Evolutionary conservation across 2,329 filamentous ascomycete species (phyloP), one percentile per base, ranked within the genome.

Genomic region (Aspergillus eucalypticola): DNA sequence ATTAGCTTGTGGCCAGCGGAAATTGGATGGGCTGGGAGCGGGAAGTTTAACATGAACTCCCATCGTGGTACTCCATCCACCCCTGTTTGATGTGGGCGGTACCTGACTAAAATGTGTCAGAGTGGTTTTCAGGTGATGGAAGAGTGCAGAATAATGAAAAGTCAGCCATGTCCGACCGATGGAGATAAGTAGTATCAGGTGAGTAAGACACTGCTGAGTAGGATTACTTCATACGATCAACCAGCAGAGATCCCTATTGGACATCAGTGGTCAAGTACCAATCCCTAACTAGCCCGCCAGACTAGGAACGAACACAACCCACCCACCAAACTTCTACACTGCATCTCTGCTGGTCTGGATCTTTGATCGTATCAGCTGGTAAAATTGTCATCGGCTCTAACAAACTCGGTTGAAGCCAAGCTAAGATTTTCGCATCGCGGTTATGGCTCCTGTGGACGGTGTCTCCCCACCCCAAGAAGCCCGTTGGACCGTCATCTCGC

Each of bases 401-500:
- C 11, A n/a, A 17, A 17, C 21, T 54, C 35, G 32, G 35, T 5
- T 17, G 32, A 25, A 41, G 23, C 35, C 21, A 29, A 54, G 39
- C 52, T 44, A 46, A 54, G 52, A 32, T 15, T 32, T 44, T 54
- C 42, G 52, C 25, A 42, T 38, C 52, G 19, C 39, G 17, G n/a
- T 54, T 54, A 44, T 46, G 39, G 52, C 41, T 35, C 32, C 32
- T 35, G 32, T 13, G 11, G 11, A 35, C 39, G 15, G 44, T 39
- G 27, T 19, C 23, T 46, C 52, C 17, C 41, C 23, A 32, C 52
- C 17, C 39, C 52, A 54, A 44, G 39, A 19, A 54, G 23, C 23
- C 39, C 52, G 39, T 42, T 29, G 52, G 38, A 54, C 44, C 52
- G 52, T 54, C 52, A 44, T 54, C 23, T 54, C 23, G 52, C 39